phyloP scores from a whole-genome alignment of 805 yeast genomes.

The Ogataea saltuana region DNA sequence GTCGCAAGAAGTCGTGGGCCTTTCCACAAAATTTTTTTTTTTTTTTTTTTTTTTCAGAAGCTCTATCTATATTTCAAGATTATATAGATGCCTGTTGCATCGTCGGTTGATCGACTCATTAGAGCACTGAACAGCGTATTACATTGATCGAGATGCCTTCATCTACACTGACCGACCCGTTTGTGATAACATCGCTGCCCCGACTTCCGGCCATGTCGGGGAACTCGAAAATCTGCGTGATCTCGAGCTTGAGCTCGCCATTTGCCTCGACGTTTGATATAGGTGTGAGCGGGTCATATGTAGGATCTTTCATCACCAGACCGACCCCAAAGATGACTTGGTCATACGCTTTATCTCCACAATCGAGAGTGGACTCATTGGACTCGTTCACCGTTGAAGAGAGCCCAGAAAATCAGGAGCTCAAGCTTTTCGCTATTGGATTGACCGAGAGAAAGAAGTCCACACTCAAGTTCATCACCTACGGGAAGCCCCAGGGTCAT shows the following conservation, averaged over 20 bases:
- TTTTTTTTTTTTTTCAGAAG: background rate
- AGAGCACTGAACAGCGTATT: background rate
- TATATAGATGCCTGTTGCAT: background rate
- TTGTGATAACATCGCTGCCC: conserved; percentile 36
- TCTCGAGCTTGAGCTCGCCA: conserved; percentile 29
- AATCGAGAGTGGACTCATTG: conserved; percentile 43
- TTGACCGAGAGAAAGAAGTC: conserved; percentile 38
- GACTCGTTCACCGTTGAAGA: conserved; percentile 34
- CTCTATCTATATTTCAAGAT: background rate
- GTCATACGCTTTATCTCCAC: conserved; percentile 55
- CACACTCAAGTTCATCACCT: conserved; percentile 29
- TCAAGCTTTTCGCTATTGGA: conserved; percentile 35
- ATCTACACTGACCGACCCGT: conserved; percentile 29
- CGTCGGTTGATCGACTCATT: no score
- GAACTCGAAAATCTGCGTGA: conserved; percentile 25
- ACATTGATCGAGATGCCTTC: conserved; percentile 3
- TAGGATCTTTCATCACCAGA: conserved; percentile 50
- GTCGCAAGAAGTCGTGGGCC: conserved; percentile 11
- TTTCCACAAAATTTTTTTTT: conserved; percentile 7
- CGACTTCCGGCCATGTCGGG: conserved; percentile 31
- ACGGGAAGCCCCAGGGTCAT: conserved; percentile 22
- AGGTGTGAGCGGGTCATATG: conserved; percentile 54
- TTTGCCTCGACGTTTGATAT: conserved; percentile 44
- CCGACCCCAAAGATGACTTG: conserved; percentile 60
- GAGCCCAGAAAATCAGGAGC: conserved; percentile 19